These are phyloP conservation scores for Ceriops zippeliana DNA, from an alignment of 345 rosid species.

Conservation along the genomic window DNA sequence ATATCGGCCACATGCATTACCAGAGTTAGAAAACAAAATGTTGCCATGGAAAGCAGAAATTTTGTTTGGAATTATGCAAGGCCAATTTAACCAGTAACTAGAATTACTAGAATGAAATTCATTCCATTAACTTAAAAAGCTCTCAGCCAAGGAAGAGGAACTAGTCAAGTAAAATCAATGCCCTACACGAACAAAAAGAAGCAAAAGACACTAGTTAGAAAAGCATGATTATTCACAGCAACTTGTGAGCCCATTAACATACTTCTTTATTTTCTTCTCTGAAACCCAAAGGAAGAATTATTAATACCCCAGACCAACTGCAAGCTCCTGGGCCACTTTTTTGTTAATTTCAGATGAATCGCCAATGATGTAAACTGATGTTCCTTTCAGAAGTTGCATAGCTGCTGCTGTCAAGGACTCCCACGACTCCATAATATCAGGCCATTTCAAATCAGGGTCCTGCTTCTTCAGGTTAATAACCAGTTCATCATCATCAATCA, in stretches of 20 bases:
- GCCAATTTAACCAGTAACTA: neutral
- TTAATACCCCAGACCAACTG: conserved; percentile 74
- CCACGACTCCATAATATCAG: conserved; percentile 86
- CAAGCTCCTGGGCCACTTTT: conserved; percentile 72
- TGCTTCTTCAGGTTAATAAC: conserved; percentile 85
- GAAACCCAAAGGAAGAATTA: conserved; percentile 5
- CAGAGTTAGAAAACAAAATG: neutral
- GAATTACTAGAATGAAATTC: neutral
- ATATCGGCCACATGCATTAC: too few relatives aligned
- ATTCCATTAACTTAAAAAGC: neutral
- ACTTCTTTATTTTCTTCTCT: neutral
- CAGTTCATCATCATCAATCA: conserved; percentile 70
- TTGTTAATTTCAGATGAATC: conserved; percentile 73
- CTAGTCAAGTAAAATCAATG: neutral
- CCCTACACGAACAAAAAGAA: neutral
- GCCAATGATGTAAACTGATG: conserved; percentile 72
- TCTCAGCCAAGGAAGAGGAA: neutral
- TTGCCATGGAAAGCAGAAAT: neutral
- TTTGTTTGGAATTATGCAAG: neutral
- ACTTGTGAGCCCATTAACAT: neutral
- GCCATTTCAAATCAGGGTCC: conserved; percentile 81
- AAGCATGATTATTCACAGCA: neutral
- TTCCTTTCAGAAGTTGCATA: conserved; percentile 75
- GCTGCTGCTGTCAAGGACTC: conserved; percentile 75
- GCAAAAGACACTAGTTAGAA: neutral